phyloP scores from a whole-genome alignment of 495 filamentous ascomycete species.

The Lasiosphaeria hispida region DNA sequence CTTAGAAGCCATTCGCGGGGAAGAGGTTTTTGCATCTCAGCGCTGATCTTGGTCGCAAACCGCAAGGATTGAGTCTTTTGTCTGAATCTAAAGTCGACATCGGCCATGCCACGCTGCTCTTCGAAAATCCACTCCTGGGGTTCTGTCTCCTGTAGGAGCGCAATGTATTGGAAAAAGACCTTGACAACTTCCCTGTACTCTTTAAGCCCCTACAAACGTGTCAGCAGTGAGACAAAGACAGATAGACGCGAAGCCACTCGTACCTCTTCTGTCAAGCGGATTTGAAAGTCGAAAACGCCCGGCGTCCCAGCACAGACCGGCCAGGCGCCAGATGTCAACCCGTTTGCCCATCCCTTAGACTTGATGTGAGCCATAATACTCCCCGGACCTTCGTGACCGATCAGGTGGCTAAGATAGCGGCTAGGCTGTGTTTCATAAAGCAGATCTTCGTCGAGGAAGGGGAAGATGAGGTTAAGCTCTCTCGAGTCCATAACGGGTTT shows the following conservation, averaged over 20 bases:
- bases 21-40: constrained; percentile 84
- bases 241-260: neutral
- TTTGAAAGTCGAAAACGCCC: constrained; percentile 70
- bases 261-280: constrained; percentile 83
- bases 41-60: constrained; percentile 79
- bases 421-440: constrained; percentile 81
- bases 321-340: constrained; percentile 73
- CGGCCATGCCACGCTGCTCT: constrained; percentile 82
- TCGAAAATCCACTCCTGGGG: constrained; percentile 92
- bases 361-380: constrained; percentile 96
- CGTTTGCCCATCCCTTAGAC: constrained; percentile 92
- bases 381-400: constrained; percentile 95
- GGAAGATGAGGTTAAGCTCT: constrained; percentile 81
- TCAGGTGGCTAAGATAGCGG: constrained; percentile 87
- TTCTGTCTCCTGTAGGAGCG: constrained; percentile 74
- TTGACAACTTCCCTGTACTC: constrained; percentile 86
- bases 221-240: constrained; percentile 9
- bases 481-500: constrained; percentile 95
- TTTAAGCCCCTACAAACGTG: constrained; percentile 50
- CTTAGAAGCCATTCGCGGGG: constrained; percentile 86
- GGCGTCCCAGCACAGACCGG: constrained; percentile 79
- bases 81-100: constrained; percentile 91
- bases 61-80: constrained; percentile 87
- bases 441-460: constrained; percentile 83
- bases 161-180: constrained; percentile 89